Percentiles rank a stretch among this genome's conserved stretches.
Evolutionary conservation across 768 basidiomycete genomes (phyloP).

Genomic region (Kwoniella dendrophila): DNA sequence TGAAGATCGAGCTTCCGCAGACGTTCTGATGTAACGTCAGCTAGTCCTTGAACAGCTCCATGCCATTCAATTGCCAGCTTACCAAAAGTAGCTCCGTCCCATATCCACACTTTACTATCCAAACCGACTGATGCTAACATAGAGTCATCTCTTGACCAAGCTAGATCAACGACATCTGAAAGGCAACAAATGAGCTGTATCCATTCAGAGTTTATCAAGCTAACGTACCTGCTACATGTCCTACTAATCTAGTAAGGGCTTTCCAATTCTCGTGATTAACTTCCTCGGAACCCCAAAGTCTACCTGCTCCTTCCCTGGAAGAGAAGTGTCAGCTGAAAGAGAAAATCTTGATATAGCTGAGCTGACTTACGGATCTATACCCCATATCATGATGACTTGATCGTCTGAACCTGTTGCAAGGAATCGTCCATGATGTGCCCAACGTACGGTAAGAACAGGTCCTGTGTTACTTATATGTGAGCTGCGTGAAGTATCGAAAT

Average conservation of each 20-base stretch:
- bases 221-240: constrained; percentile 84
- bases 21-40: constrained; percentile 65
- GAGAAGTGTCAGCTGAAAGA: constrained; percentile 12
- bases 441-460: constrained; percentile 84
- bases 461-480: constrained; percentile 42
- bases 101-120: constrained; percentile 86
- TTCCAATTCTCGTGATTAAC: constrained; percentile 98
- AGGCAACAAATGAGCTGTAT: not conserved
- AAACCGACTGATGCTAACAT: constrained; percentile 92
- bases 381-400: constrained; percentile 94
- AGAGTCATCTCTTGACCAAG: constrained; percentile 90
- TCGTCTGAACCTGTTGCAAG: constrained; percentile 97
- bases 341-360: not conserved
- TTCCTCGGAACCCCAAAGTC: constrained; percentile 92
- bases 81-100: constrained; percentile 93
- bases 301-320: constrained; percentile 72
- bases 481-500: not conserved
- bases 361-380: constrained; percentile 80
- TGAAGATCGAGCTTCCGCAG: constrained; percentile 82
- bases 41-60: not conserved
- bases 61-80: constrained; percentile 37
- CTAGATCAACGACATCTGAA: constrained; percentile 88
- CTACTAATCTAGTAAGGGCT: constrained; percentile 83
- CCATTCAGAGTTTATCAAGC: not conserved
- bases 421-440: constrained; percentile 92